Evolutionary conservation across 805 yeast genomes (phyloP), one percentile per base, ranked within the genome.

Genomic region (Lipomyces yamadae): DNA sequence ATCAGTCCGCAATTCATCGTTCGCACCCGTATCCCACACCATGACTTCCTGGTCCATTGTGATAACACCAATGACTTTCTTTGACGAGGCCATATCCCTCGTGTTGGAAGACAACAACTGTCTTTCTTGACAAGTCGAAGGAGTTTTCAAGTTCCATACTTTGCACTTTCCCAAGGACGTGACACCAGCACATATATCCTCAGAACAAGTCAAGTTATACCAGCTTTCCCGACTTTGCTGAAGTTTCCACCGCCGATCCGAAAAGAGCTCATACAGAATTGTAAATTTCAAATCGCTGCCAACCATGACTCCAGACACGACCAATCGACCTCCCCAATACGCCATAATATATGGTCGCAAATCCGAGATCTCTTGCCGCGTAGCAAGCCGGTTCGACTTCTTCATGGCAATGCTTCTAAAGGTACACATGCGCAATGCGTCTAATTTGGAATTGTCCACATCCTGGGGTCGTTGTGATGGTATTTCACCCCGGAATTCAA

Each of bases 201-300:
- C 70, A 24, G 71, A 68, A 18, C 64, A 61, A 8, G 71, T 68
- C 3, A 68, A 61, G 35, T 68, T 66, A 45, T 68, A 68, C 71
- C 71, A 68, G 61, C 71, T 68, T 24, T 68, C 71, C n/a, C 71
- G 50, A 58, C 67, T 67, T 39, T 68, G 70, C 58, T 66, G 69
- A 11, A 68, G 58, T 34, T 67, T 65, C 69, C 69, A 68, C 3
- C 71, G 66, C 4, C 65, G 55, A 32, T 68, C 67, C 3, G 71
- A 68, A 33, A 45, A 68, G 6, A 68, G 52, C 45, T 68, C 71
- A 60, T 68, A 68, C 2, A 68, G 53, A 32, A 68, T 61, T 15
- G 71, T 68, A 45, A 56, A 56, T 52, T 63, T 66, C 29, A 68
- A 60, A 24, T 68, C 71, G 13, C 67, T 63, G 13, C 71, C 71